Base-by-base conservation (phyloP, 2,329 filamentous ascomycete species). In the Trichoderma harzianum region DNA sequence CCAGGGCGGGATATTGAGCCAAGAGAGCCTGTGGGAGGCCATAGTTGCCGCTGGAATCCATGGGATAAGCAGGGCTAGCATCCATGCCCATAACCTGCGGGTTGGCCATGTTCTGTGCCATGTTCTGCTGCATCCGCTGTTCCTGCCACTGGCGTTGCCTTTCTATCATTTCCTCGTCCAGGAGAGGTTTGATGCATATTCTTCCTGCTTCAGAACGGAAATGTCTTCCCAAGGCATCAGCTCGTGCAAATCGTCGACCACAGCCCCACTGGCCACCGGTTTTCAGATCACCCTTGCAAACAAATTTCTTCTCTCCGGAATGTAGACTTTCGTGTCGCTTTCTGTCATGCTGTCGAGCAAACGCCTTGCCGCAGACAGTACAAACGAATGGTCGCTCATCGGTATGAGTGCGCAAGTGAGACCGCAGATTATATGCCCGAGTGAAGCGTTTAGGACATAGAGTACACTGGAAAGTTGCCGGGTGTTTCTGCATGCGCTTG, bases 301-400 rank as follows among this genome's bases (percentile, higher is more conserved):
- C 93, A 79, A 98, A 99, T 79, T 97, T 98, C 89, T 98, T 99
- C 84, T 99, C 96, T 55, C 96, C 96, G 0, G 93, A 97, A 79
- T 99, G 96, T 55, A 99, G 85, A 51, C 95, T 95, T 83, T 99
- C 96, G 81, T 99, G 96, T 51, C 96, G 92, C 83, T 99, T 99
- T 60, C 96, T 92, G 80, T 99, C 96, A 79, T 99, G 96, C 79
- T 99, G 96, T 30, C 96, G 92, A 7, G 96, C 96, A 83, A 99
- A 99, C 0, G 96, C 96, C 82, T 99, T 99, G 67, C 94, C 93
- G 76, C 96, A 99, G 10, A 98, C 94, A 0, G 93, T 98, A 79
- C 96, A 99, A 3, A 98, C 95, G 78, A 98, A 99, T 0, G 96
- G 96, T 62, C 96, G 89, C 84, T 99, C 96, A 78, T 99, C 96